Percentiles rank a stretch among this genome's conserved stretches.
These are phyloP conservation scores for Apiotrichum mycotoxinovorans DNA, from an alignment of 1,284 basidiomycete genomes.

Conservation along the genomic window DNA sequence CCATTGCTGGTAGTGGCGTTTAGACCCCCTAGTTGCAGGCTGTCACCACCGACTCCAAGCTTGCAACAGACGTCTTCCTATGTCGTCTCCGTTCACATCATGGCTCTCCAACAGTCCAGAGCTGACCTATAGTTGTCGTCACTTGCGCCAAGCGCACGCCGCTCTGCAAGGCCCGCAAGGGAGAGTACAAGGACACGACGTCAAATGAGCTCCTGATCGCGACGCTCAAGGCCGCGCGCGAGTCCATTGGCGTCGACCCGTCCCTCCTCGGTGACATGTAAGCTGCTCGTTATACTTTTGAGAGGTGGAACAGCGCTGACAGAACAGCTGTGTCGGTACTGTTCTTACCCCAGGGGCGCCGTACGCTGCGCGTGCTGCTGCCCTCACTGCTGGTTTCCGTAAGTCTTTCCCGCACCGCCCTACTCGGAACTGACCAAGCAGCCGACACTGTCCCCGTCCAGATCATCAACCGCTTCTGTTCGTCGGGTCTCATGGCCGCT, in stretches of 20 bases:
- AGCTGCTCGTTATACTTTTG: background rate
- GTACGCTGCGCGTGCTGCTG: slow-evolving; percentile 14
- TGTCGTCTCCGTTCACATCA: no score
- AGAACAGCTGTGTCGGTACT: slow-evolving; percentile 12
- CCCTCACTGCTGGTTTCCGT: slow-evolving; percentile 20
- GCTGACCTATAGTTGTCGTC: slow-evolving; percentile 17
- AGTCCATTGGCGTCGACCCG: slow-evolving; percentile 21
- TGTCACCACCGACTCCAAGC: no score
- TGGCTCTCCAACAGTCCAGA: background rate
- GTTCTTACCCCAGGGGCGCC: slow-evolving; percentile 14
- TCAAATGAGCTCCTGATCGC: slow-evolving; percentile 25
- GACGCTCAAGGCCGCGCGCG: slow-evolving; percentile 21
- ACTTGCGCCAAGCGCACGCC: slow-evolving; percentile 27
- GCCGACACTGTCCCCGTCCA: slow-evolving; percentile 60
- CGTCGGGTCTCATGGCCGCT: slow-evolving; percentile 74
- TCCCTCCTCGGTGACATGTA: slow-evolving; percentile 23
- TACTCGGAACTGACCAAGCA: background rate
- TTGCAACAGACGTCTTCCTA: no score
- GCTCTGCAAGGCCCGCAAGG: slow-evolving; percentile 28
- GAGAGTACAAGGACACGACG: slow-evolving; percentile 23
- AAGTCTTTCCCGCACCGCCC: no score
- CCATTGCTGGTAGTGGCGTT: no score
- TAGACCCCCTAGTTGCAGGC: no score
- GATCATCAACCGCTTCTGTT: slow-evolving; percentile 93
- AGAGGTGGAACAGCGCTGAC: no score